Base-by-base conservation (phyloP, 805 yeast species). In the Ogataea parapolymorpha region DNA sequence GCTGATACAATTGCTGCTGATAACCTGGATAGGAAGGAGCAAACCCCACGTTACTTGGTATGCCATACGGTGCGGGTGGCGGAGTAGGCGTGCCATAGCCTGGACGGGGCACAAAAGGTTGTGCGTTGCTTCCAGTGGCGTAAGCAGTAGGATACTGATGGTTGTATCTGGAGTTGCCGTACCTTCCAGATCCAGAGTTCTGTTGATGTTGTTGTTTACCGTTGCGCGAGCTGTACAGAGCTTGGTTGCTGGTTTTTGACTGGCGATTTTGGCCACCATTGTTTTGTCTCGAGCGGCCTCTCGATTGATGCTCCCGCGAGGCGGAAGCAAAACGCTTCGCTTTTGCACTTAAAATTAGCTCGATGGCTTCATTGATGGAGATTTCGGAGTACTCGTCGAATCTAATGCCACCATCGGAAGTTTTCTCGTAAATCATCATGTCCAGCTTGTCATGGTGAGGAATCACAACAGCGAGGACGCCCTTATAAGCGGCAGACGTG, bases 351-450 rank as follows among this genome's bases (percentile, higher is more conserved):
- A 53, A 36, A 12, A 82, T 49, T 15, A 84, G 62, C 35, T 78
- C 79, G 11, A 82, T 73, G 0, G 90, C 90, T 32, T 77, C 82
- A 27, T 77, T 77, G 8, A 79, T 66, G 3, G 80, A 79, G n/a
- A 88, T 70, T 34, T 77, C 75, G 3, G 82, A 72, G 55, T 88
- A 89, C 56, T 89, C 96, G 54, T 88, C 95, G 59, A 84, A 90
- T 49, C 79, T 79, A 8, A 86, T 77, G 12, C 85, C 85, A 6
- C 89, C 90, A 53, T 79, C 82, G 0, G 76, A 62, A 1, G 83
- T 74, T 29, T 71, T 72, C 54, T 85, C 85, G 58, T 84, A 90
- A 2, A 84, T 74, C 59, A 83, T 90, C 11, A 86, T 66, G 54
- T 85, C 88, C 16, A 88, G 73, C 32, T 68, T 68, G 20, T 68